Base-by-base conservation (phyloP, 2,329 filamentous ascomycete genomes). In the Penicillium decumbens region DNA sequence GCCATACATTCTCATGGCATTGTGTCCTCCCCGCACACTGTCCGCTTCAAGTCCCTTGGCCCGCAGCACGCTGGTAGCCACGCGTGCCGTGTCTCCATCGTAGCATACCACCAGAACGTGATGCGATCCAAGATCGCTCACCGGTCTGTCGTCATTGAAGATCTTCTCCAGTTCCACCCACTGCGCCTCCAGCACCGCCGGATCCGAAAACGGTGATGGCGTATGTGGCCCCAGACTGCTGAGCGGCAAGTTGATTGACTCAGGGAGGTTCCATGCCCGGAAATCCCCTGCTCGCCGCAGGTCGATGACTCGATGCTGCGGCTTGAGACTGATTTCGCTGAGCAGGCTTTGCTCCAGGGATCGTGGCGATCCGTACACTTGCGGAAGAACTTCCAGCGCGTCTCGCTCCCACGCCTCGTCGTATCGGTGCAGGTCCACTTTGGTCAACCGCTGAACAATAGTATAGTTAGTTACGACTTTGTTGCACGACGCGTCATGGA, bases 321-420 rank as follows among this genome's bases (percentile, higher is more conserved):
- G 59, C 15, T 58, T 58, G 8, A 67, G 57, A 8, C 48, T 45
- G 18, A 66, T 56, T 23, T 56, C 56, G 44, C 47, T 54, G 25
- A 66, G 50, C 10, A 56, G 37, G 20, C 63, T 51, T 37, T 61
- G 51, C 18, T 51, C 45, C 29, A 55, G 51, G 47, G 52, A 49
- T 12, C 52, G 53, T 10, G 63, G 56, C 1, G 59, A 51, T n/a
- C 59, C 54, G 50, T 67, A 68, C 50, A 75, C 75, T 27, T 64
- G 61, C 2, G 66, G 68, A 45, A 77, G 61, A 0, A 72, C 69
- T 0, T 70, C 63, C 3, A 67, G 51, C 1, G 75, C 71, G 3
- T 69, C 65, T 4, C 71, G 69, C 59, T 81, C 78, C 79, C 79
- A 81, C 29, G 71, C 71, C 56, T 79, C 76, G 47, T 81, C 78